Evolutionary conservation across 345 rosid species (phyloP), one percentile per base, ranked within the genome.

Genomic region (Citrus inodora): DNA sequence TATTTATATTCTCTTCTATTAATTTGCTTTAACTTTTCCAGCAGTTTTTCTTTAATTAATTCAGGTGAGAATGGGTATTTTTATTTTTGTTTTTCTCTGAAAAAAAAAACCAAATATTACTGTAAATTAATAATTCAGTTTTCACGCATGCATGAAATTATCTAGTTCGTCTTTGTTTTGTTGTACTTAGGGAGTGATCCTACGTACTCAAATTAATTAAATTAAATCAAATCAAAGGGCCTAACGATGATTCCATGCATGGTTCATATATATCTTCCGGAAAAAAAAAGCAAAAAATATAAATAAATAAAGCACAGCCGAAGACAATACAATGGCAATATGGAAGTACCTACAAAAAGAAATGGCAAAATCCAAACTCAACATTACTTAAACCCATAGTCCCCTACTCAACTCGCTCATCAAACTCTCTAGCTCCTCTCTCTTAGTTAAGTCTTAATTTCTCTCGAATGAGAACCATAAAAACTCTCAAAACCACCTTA

Each of bases 321-420:
- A 64, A 53, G 74, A 11, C 48, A 51, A 65, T 73, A 3, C 3
- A 78, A 76, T 88, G 93, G 93, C 76, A 70, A 0, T 11, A 76
- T 16, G 58, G 95, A 85, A 87, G 76, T 84, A 84, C 80, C 0
- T 0, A 0, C 1, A 1, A 72, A 85, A 67, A 9, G 69, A 6
- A 70, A 77, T 81, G 90, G 88, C 83, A 67, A 82, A 9, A 24
- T 17, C 22, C 40, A 7, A 84, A 71, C 53, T 27, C 65, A 27
- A 35, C 75, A 58, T 72, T 92, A 88, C 92, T 86, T 90, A 91
- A 87, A 76, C 86, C 75, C 78, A 7, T 42, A 69, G n/a, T 25
- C 35, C 17, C 27, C 61, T 28, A 38, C 68, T 3, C 46, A 2
- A 33, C 66, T 3, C 46, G 3, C n/a, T 19, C 16, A 27, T 73